These are phyloP conservation scores for Podila epigama DNA, from an alignment of 192 early-diverging fungal species.

Conservation along the genomic window DNA sequence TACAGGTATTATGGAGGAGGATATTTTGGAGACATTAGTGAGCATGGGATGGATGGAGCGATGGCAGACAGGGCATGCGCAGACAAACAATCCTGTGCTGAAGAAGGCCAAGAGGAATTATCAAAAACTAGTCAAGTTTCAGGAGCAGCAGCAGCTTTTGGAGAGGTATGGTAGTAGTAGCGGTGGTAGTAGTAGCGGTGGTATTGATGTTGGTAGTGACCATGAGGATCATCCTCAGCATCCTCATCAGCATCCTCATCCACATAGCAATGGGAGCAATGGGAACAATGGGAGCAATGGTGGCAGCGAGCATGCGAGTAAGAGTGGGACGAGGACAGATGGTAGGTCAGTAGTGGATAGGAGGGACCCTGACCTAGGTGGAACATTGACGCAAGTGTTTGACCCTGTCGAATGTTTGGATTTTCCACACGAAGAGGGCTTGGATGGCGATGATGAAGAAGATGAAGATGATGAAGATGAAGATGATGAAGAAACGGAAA, in stretches of 20 bases:
- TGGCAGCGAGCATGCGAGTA: no score
- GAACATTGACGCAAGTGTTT: no score
- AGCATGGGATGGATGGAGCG: slow-evolving; percentile 63
- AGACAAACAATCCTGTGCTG: neutral
- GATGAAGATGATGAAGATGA: neutral
- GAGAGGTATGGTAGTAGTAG: slow-evolving; percentile 5
- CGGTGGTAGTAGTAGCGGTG: neutral
- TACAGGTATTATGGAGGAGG: slow-evolving; percentile 77
- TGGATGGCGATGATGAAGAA: slow-evolving; percentile 21
- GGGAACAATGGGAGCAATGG: no score
- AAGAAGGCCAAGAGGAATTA: slow-evolving; percentile 29
- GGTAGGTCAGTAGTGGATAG: no score
- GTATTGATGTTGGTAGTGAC: slow-evolving; percentile 1
- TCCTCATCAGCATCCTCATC: neutral
- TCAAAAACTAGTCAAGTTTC: slow-evolving; percentile 28
- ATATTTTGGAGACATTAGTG: slow-evolving; percentile 71
- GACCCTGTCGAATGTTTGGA: slow-evolving; percentile 31
- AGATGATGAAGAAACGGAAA: neutral
- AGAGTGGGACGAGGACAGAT: no score
- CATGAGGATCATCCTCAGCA: neutral
- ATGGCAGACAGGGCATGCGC: slow-evolving; percentile 51
- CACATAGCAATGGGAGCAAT: no score
- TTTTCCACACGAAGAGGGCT: slow-evolving; percentile 13
- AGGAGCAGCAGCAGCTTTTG: slow-evolving; percentile 32
- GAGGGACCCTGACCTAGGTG: no score